Evolutionary conservation across 371 early-diverging fungal species (phyloP).

Genomic region (Mucor sp.): DNA sequence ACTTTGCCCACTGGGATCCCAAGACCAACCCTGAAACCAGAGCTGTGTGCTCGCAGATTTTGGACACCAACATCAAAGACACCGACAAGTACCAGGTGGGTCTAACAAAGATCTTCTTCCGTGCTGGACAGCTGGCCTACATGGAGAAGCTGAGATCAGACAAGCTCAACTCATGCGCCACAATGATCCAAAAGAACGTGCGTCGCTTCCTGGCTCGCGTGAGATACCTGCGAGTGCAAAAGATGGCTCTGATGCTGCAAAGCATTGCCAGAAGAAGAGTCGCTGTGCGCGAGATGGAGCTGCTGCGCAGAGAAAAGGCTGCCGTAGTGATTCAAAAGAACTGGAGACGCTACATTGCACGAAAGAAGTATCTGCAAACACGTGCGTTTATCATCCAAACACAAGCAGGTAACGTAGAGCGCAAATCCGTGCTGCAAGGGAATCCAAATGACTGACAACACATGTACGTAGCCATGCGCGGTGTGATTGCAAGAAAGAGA

Average conservation of each 20-base stretch:
- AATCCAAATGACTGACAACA: too few species aligned
- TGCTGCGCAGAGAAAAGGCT: conserved; percentile 69
- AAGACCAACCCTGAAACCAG: conserved; percentile 45
- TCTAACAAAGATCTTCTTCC: conserved; percentile 98
- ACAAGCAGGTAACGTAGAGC: conserved; percentile 44
- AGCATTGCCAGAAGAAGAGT: conserved; percentile 59
- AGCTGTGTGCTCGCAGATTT: conserved; percentile 64
- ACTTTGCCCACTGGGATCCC: conserved; percentile 68
- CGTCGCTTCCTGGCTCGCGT: conserved; percentile 74
- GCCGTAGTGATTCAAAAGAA: conserved; percentile 79
- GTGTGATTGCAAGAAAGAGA: conserved; percentile 55
- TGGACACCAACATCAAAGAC: conserved; percentile 71
- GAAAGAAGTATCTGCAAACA: conserved; percentile 52
- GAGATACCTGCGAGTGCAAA: conserved; percentile 60
- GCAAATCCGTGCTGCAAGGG: too few species aligned
- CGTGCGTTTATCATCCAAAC: conserved; percentile 36
- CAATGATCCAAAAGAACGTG: conserved; percentile 87
- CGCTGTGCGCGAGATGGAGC: conserved; percentile 57
- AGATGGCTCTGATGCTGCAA: conserved; percentile 61
- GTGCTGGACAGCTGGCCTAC: conserved; percentile 93
- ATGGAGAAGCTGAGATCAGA: conserved; percentile 91
- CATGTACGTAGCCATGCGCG: conserved; percentile 41
- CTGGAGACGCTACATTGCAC: conserved; percentile 68
- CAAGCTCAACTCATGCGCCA: conserved; percentile 74
- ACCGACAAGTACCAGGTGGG: conserved; percentile 96